These are phyloP conservation scores for Colletotrichum filicis DNA, from an alignment of 2,329 filamentous ascomycete species.

Conservation along the genomic window DNA sequence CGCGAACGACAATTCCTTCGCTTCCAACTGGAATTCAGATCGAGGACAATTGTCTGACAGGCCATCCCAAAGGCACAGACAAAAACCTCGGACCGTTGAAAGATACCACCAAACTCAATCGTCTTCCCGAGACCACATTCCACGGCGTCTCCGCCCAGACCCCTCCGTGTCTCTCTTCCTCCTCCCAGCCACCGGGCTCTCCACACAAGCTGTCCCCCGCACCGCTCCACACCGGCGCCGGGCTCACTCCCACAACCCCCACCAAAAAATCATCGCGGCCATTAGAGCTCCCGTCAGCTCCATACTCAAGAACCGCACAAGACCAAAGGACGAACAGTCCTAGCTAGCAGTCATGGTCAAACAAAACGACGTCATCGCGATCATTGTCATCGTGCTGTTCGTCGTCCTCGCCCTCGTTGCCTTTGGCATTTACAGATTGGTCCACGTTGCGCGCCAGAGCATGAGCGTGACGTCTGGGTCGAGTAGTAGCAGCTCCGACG, in stretches of 20 bases:
- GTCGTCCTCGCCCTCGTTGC: slow-evolving; percentile 69
- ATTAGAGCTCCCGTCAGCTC: slow-evolving; percentile 7
- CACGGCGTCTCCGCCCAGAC: slow-evolving; percentile 14
- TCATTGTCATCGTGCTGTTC: slow-evolving; percentile 76
- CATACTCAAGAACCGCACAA: background rate
- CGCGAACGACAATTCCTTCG: background rate
- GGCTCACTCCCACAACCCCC: background rate
- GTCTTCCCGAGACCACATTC: slow-evolving; percentile 15
- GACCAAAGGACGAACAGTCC: background rate
- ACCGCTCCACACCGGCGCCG: background rate
- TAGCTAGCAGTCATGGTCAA: slow-evolving; percentile 60
- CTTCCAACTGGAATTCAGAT: background rate
- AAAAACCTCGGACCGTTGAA: background rate
- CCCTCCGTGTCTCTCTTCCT: background rate
- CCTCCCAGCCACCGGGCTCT: background rate
- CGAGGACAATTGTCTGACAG: background rate
- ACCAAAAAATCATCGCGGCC: background rate
- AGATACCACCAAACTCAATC: background rate
- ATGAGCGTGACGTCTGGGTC: slow-evolving; percentile 52
- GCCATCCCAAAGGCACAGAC: background rate
- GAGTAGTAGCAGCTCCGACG: slow-evolving; percentile 41
- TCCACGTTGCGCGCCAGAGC: slow-evolving; percentile 59
- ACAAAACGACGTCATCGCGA: slow-evolving; percentile 74
- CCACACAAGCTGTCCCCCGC: background rate
- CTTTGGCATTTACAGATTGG: slow-evolving; percentile 72